Evolutionary conservation across 78 protist genomes (phyloP).

Genomic region (Chrysochromulina parva): DNA sequence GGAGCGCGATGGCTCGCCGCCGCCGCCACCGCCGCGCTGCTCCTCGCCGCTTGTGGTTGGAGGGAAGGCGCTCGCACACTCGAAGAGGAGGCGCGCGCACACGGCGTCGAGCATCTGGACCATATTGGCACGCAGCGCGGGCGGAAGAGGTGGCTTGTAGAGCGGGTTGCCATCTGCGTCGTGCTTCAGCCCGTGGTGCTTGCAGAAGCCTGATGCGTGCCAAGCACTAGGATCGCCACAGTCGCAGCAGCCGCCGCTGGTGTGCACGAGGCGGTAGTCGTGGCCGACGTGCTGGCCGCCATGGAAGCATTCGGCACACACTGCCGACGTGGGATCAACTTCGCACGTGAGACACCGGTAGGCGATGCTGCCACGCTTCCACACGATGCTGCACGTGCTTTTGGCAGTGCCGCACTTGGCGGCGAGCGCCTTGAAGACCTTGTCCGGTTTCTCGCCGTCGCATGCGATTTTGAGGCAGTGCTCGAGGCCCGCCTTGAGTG

Average conservation of each 20-base stretch:
- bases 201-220: neutral
- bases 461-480: too few species aligned
- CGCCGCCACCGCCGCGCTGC: neutral
- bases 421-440: too few species aligned
- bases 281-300: slow-evolving; percentile 1
- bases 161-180: neutral
- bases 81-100: neutral
- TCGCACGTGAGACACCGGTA: slow-evolving; percentile 9
- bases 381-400: neutral
- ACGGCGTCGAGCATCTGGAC: too few species aligned
- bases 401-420: too few species aligned
- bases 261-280: slow-evolving; percentile 7
- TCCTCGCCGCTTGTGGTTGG: neutral
- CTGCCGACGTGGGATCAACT: neutral
- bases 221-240: neutral
- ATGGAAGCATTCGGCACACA: slow-evolving; percentile 1
- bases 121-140: neutral
- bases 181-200: neutral
- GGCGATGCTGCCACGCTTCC: slow-evolving; percentile 15
- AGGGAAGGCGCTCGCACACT: neutral
- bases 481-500: too few species aligned
- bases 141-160: neutral
- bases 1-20: neutral
- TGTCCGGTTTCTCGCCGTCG: too few species aligned
- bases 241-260: slow-evolving; percentile 16